Evolutionary conservation across 2,329 filamentous ascomycete genomes (phyloP).

Genomic region (Colletotrichum neosansevieriae): DNA sequence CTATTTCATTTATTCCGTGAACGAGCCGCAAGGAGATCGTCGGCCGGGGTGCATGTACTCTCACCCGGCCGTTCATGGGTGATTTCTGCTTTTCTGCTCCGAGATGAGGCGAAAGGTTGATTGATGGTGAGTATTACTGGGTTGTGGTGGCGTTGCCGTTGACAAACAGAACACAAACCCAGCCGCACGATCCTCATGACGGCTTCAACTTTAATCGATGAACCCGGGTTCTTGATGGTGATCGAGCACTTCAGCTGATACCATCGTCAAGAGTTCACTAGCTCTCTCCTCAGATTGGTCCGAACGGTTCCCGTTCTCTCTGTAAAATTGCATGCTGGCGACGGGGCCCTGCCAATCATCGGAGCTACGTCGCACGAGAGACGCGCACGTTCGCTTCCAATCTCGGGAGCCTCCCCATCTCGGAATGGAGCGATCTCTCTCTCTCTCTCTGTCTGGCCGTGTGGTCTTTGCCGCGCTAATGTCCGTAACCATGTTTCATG

Average conservation of each 20-base stretch:
- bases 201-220: constrained; percentile 27
- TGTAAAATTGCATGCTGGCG: no score
- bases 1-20: no score
- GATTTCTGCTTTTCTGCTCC: no score
- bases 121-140: no score
- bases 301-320: background rate
- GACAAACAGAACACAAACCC: no score
- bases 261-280: background rate
- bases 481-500: no score
- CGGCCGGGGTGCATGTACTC: no score
- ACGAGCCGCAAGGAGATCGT: no score
- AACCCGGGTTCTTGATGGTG: background rate
- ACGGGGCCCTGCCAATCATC: constrained; percentile 17
- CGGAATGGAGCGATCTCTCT: constrained; percentile 39
- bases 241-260: background rate
- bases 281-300: background rate
- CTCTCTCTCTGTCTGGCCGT: constrained; percentile 12
- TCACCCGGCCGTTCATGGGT: no score
- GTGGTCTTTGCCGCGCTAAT: background rate
- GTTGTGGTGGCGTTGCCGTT: no score
- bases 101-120: no score
- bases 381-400: constrained; percentile 32
- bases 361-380: constrained; percentile 19
- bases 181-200: constrained; percentile 29
- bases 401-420: constrained; percentile 34